phyloP scores from a whole-genome alignment of 176 grass and related monocot genomes.

The Thinopyrum elongatum region DNA sequence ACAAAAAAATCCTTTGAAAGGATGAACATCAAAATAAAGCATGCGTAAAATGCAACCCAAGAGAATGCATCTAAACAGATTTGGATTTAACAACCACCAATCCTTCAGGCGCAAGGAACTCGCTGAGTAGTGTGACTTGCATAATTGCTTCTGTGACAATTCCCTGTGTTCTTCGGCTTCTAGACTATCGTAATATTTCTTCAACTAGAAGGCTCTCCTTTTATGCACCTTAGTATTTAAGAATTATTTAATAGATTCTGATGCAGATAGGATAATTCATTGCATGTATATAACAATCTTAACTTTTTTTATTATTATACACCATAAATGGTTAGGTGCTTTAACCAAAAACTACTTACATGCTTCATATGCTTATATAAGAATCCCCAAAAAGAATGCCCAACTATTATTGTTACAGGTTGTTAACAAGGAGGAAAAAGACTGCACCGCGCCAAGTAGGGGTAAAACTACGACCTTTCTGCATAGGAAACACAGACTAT shows the following conservation, averaged over 20 bases:
- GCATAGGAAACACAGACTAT: background rate
- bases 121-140: slow-evolving; percentile 55
- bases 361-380: background rate
- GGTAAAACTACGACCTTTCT: background rate
- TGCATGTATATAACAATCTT: background rate
- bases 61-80: slow-evolving; percentile 49
- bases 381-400: background rate
- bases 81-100: slow-evolving; percentile 86
- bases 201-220: slow-evolving; percentile 91
- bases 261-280: slow-evolving; percentile 12
- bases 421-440: background rate
- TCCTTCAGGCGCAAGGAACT: slow-evolving; percentile 78
- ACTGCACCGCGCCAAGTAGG: background rate
- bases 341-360: background rate
- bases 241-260: slow-evolving; percentile 14
- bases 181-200: slow-evolving; percentile 74
- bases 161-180: slow-evolving; percentile 73
- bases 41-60: slow-evolving; percentile 5
- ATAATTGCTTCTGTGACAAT: slow-evolving; percentile 70
- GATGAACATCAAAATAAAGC: slow-evolving; percentile 7
- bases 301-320: background rate
- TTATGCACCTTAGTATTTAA: slow-evolving; percentile 73
- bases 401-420: background rate
- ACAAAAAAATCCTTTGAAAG: slow-evolving; percentile 12
- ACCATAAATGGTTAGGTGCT: background rate